phyloP scores from a whole-genome alignment of 345 rosid species.

The Noccaea bulbosa region DNA sequence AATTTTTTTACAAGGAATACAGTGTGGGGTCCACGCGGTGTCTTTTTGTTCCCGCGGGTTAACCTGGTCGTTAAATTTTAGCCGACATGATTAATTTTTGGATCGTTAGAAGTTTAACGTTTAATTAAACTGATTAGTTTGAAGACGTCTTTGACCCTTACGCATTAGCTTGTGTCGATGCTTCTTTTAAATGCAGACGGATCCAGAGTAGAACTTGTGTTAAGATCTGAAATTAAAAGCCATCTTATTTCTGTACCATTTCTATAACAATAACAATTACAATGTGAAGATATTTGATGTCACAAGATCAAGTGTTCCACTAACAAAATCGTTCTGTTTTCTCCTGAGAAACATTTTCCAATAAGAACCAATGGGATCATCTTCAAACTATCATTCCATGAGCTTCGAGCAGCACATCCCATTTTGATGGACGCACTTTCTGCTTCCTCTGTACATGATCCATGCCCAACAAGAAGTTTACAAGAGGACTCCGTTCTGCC shows the following conservation, averaged over 20 bases:
- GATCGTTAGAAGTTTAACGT: no score
- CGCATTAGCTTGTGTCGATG: neutral
- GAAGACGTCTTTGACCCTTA: no score
- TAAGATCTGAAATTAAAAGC: neutral
- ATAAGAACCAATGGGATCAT: no score
- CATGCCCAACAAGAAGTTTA: neutral
- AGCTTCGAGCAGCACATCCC: no score
- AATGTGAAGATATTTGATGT: neutral
- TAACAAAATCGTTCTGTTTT: no score
- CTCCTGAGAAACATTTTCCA: no score
- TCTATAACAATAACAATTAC: neutral
- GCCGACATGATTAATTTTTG: neutral
- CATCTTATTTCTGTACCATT: neutral
- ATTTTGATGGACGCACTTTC: no score
- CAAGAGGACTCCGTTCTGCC: neutral
- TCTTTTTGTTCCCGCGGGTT: neutral
- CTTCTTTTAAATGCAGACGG: neutral
- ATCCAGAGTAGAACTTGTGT: neutral
- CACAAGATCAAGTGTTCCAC: neutral
- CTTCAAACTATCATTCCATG: no score
- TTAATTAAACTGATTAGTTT: neutral
- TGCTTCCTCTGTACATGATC: neutral
- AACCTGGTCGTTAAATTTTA: neutral
- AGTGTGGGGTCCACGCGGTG: constrained; percentile 16
- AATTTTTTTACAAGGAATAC: neutral